phyloP scores from a whole-genome alignment of 768 basidiomycete genomes.

The Tulasnella sp. region DNA sequence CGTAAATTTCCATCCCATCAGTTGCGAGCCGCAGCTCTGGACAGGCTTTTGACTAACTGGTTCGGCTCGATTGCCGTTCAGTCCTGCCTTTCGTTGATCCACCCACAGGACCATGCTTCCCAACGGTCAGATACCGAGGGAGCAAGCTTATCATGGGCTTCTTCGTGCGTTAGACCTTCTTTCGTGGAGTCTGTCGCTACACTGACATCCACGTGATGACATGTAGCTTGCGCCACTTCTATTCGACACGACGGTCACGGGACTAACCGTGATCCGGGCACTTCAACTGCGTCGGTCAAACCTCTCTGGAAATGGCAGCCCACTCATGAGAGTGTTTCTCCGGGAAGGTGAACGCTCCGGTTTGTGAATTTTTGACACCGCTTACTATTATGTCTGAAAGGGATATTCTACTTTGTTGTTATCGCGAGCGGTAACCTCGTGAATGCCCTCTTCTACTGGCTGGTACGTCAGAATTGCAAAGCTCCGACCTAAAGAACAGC shows the following conservation, averaged over 20 bases:
- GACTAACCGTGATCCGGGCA: background rate
- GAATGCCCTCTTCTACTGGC: slow-evolving; percentile 15
- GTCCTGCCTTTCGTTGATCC: slow-evolving; percentile 11
- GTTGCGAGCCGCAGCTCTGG: too few species aligned
- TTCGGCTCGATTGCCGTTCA: background rate
- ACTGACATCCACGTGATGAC: background rate
- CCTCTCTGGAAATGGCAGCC: background rate
- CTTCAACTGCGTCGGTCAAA: background rate
- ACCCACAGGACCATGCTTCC: slow-evolving; percentile 8
- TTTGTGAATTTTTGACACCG: background rate
- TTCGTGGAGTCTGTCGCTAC: background rate
- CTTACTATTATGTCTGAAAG: background rate
- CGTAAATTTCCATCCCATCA: too few species aligned
- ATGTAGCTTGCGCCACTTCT: slow-evolving; percentile 8
- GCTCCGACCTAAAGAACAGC: too few species aligned
- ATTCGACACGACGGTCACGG: slow-evolving; percentile 1
- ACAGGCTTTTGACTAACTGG: background rate
- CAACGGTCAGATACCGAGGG: background rate
- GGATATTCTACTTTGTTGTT: slow-evolving; percentile 11
- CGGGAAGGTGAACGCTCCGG: background rate
- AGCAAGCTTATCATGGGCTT: slow-evolving; percentile 9
- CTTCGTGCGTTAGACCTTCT: background rate
- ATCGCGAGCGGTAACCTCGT: slow-evolving; percentile 1
- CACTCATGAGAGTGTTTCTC: slow-evolving; percentile 7
- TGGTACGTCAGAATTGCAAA: too few species aligned